Conservation (phyloP, 768 basidiomycete genomes). For the Phanerochaete carnosa region DNA sequence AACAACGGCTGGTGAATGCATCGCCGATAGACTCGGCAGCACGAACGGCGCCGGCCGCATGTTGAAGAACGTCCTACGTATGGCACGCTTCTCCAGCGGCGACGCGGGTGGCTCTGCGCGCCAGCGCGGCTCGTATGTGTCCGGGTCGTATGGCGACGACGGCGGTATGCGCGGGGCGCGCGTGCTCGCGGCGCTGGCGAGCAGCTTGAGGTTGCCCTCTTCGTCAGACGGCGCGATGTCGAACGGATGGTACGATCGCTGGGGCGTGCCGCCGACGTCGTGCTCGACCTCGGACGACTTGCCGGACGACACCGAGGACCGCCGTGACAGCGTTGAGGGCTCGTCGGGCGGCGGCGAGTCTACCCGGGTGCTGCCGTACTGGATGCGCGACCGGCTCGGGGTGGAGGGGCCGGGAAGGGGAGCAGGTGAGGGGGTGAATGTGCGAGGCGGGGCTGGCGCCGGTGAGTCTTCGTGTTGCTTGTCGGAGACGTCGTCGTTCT, state of each 20-base stretch:
- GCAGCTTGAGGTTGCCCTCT: background rate
- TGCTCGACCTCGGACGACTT: background rate
- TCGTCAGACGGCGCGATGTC: background rate
- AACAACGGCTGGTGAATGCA: background rate
- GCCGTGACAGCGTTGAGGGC: background rate
- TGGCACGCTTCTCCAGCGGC: background rate
- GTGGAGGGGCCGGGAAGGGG: too few species aligned
- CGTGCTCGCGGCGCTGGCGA: background rate
- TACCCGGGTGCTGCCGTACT: background rate
- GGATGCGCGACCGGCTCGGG: background rate
- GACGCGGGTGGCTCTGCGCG: background rate
- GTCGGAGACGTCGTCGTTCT: background rate
- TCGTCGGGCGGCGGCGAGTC: background rate
- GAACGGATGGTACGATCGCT: background rate
- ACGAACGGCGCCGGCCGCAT: background rate
- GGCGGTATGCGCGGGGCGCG: background rate
- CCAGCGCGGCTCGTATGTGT: background rate
- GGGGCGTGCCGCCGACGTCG: background rate
- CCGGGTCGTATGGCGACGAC: background rate
- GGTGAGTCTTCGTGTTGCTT: background rate
- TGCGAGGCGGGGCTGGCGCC: background rate
- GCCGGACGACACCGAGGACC: background rate
- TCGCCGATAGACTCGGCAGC: background rate
- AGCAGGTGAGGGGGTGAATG: too few species aligned
- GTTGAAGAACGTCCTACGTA: background rate